phyloP scores from a whole-genome alignment of 768 basidiomycete species.

The Coprinopsis sp. region DNA sequence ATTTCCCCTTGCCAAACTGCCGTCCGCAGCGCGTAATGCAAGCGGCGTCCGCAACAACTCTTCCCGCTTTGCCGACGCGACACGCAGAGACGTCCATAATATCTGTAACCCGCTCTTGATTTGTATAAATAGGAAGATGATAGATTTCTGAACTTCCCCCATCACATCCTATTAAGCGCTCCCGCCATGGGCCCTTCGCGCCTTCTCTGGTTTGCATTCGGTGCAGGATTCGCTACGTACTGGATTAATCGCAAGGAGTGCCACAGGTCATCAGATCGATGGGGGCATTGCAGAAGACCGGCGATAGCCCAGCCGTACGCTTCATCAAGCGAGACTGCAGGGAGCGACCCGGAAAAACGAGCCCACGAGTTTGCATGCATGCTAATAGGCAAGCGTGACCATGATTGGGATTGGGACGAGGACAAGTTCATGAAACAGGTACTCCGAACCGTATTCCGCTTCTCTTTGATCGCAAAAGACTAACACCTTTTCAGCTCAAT shows the following conservation, averaged over 20 bases:
- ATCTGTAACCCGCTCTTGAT: not conserved
- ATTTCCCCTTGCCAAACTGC: too few relatives aligned
- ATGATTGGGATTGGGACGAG: not conserved
- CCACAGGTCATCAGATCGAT: constrained; percentile 14
- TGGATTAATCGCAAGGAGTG: constrained; percentile 36
- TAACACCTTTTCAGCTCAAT: constrained; percentile 40
- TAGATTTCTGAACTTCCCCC: not conserved
- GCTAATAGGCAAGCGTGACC: not conserved
- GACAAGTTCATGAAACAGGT: constrained; percentile 1
- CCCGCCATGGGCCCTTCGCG: constrained; percentile 40
- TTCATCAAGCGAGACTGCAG: not conserved
- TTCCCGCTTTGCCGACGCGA: too few relatives aligned
- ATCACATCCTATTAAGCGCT: not conserved
- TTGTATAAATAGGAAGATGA: not conserved
- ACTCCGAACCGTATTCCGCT: not conserved
- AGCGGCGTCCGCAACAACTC: too few relatives aligned
- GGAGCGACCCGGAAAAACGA: not conserved
- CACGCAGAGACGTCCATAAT: too few relatives aligned
- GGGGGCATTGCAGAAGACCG: constrained; percentile 23
- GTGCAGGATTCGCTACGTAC: constrained; percentile 42
- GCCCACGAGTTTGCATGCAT: not conserved
- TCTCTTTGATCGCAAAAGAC: not conserved
- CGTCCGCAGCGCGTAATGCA: too few relatives aligned
- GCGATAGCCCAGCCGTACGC: not conserved
- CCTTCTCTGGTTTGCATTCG: constrained; percentile 64